Evolutionary conservation across 2,329 filamentous ascomycete genomes (phyloP).

Genomic region (Tolypocladium cylindrosporum): DNA sequence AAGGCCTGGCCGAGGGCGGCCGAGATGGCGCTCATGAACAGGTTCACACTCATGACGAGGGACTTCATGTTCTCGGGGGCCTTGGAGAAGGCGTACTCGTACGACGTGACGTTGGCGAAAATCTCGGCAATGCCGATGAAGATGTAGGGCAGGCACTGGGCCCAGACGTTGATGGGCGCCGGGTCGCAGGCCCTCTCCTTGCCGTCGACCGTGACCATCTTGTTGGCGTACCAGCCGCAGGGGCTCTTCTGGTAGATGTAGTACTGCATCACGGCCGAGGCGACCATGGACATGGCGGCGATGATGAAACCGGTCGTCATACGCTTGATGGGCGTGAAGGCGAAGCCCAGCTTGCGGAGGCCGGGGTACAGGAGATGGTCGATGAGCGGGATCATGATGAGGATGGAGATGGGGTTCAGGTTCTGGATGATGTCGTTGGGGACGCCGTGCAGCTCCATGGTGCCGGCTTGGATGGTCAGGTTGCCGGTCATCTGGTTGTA

Average conservation of each 20-base stretch:
- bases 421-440: conserved; percentile 73
- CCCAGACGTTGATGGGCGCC: conserved; percentile 57
- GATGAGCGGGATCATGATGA: conserved; percentile 65
- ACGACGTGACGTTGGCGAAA: conserved; percentile 46
- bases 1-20: conserved; percentile 63
- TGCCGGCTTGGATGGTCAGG: conserved; percentile 52
- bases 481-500: conserved; percentile 54
- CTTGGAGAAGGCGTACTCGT: conserved; percentile 71
- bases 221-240: conserved; percentile 47
- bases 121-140: conserved; percentile 43
- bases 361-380: conserved; percentile 61
- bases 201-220: conserved; percentile 8
- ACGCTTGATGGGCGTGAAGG: conserved; percentile 67
- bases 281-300: conserved; percentile 51
- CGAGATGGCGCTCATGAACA: conserved; percentile 62
- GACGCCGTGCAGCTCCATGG: conserved; percentile 57
- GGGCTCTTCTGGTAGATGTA: conserved; percentile 54
- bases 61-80: conserved; percentile 73
- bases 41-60: conserved; percentile 59
- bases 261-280: conserved; percentile 45
- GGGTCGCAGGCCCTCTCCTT: conserved; percentile 35
- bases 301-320: conserved; percentile 62
- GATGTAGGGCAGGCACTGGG: conserved; percentile 41
- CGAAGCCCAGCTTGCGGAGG: conserved; percentile 51
- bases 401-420: conserved; percentile 63